These are phyloP conservation scores for Paecilomyces formosus DNA, from an alignment of 2,329 filamentous ascomycete species.

Conservation along the genomic window DNA sequence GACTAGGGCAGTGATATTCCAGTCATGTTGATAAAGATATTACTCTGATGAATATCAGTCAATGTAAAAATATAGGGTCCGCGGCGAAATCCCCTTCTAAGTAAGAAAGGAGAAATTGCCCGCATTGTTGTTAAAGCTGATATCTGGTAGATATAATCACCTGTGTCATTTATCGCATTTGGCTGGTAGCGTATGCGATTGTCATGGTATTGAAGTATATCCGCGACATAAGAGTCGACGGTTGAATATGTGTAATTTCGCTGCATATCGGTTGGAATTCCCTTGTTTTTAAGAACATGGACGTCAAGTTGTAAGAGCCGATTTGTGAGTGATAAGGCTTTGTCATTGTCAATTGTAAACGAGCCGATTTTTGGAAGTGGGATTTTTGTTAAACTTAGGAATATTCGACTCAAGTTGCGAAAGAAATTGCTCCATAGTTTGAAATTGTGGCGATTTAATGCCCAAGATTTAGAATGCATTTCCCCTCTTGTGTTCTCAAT, in stretches of 20 bases:
- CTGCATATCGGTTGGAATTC: conserved; percentile 14
- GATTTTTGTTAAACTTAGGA: conserved; percentile 6
- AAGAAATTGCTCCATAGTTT: conserved; percentile 12
- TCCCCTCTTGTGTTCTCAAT: conserved; percentile 9
- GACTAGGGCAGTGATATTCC: conserved; percentile 27
- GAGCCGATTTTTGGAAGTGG: conserved; percentile 11
- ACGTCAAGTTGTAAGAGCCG: conserved; percentile 12
- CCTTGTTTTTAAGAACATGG: conserved; percentile 14
- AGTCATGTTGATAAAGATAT: conserved; percentile 28
- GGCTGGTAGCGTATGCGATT: conserved; percentile 15
- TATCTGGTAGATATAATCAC: conserved; percentile 7
- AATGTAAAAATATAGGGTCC: conserved; percentile 27
- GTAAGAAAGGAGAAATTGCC: background rate
- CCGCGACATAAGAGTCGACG: conserved; percentile 15
- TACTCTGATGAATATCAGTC: conserved; percentile 32
- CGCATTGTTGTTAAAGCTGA: conserved; percentile 2
- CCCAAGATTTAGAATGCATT: conserved; percentile 17
- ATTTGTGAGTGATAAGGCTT: conserved; percentile 8
- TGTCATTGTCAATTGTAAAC: too few relatives aligned
- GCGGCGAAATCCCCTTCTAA: conserved; percentile 17
- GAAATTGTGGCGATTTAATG: conserved; percentile 1
- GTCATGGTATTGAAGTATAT: conserved; percentile 15
- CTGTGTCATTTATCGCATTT: conserved; percentile 10
- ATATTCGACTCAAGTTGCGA: conserved; percentile 7
- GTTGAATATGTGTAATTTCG: conserved; percentile 14